Evolutionary conservation across 495 filamentous ascomycete species (phyloP).

Genomic region (Pyrenula aspistea): DNA sequence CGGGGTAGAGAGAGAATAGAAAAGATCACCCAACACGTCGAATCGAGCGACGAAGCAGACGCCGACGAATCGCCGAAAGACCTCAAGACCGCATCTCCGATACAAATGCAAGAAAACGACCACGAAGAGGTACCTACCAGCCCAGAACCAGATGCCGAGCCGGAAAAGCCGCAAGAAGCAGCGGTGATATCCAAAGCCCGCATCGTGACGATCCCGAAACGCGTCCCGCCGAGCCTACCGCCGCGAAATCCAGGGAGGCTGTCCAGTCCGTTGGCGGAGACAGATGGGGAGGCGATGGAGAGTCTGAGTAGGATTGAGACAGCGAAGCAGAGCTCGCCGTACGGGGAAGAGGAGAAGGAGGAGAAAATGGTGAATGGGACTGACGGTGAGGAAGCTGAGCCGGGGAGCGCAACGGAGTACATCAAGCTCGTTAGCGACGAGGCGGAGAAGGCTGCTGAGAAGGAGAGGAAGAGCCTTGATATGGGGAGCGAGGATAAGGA

Average conservation of each 20-base stretch:
- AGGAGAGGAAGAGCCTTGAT: neutral
- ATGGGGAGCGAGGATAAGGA: neutral
- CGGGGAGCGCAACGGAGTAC: too few relatives aligned
- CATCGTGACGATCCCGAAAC: slow-evolving; percentile 62
- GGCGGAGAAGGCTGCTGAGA: neutral
- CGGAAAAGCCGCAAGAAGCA: slow-evolving; percentile 23
- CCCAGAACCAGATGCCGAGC: slow-evolving; percentile 25
- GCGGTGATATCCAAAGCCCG: slow-evolving; percentile 47
- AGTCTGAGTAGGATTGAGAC: neutral
- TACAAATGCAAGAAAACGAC: slow-evolving; percentile 34
- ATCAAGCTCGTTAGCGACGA: neutral
- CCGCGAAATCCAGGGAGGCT: slow-evolving; percentile 42
- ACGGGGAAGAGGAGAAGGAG: neutral
- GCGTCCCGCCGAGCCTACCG: slow-evolving; percentile 53
- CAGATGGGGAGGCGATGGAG: neutral
- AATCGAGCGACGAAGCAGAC: slow-evolving; percentile 7
- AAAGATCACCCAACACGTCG: slow-evolving; percentile 2
- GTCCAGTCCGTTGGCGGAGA: neutral
- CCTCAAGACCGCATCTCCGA: slow-evolving; percentile 29
- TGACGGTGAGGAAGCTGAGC: neutral
- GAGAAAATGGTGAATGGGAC: neutral
- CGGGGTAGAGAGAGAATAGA: neutral
- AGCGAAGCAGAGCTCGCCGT: neutral
- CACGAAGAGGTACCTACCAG: slow-evolving; percentile 38
- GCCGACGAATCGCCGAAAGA: slow-evolving; percentile 27